phyloP scores from a whole-genome alignment of 1,139 yeast genomes.

The Nakaseomyces kungkrabaensis region DNA sequence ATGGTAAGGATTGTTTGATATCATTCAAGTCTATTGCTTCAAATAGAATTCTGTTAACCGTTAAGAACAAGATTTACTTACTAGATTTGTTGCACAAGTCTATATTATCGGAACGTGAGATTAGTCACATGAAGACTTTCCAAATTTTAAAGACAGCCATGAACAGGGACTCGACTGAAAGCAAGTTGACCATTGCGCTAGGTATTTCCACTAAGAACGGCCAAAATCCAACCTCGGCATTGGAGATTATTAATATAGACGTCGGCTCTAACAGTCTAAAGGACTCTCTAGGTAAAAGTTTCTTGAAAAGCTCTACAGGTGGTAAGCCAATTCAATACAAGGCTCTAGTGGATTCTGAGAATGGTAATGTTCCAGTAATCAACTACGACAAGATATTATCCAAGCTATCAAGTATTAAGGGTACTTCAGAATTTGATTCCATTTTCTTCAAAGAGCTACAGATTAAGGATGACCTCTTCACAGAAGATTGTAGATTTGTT shows the following conservation, averaged over 20 bases:
- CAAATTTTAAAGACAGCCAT: constrained; percentile 25
- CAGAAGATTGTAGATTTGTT: constrained; percentile 58
- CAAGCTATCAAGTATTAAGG: constrained; percentile 13
- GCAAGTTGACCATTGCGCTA: constrained; percentile 22
- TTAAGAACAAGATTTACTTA: constrained; percentile 29
- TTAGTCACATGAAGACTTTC: constrained; percentile 25
- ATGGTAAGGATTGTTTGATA: constrained; percentile 9
- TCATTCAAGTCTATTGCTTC: constrained; percentile 29
- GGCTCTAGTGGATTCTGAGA: constrained; percentile 16
- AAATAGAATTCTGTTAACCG: constrained; percentile 33
- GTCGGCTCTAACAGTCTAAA: constrained; percentile 63
- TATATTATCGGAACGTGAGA: constrained; percentile 29
- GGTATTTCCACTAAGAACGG: constrained; percentile 27
- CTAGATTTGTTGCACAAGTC: constrained; percentile 37
- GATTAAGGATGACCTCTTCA: constrained; percentile 39
- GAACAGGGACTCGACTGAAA: constrained; percentile 11
- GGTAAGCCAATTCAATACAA: constrained; percentile 17
- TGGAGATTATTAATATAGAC: constrained; percentile 41
- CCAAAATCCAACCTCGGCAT: constrained; percentile 21
- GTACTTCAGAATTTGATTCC: constrained; percentile 21
- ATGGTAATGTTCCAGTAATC: constrained; percentile 13
- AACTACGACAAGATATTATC: constrained; percentile 24
- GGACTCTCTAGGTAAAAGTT: constrained; percentile 64
- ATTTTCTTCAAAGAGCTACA: constrained; percentile 26
- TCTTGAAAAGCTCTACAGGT: constrained; percentile 21